Percentiles rank a stretch among this genome's conserved stretches.
Evolutionary conservation across 768 basidiomycete genomes (phyloP).

Genomic region (Hericium rajendrae): DNA sequence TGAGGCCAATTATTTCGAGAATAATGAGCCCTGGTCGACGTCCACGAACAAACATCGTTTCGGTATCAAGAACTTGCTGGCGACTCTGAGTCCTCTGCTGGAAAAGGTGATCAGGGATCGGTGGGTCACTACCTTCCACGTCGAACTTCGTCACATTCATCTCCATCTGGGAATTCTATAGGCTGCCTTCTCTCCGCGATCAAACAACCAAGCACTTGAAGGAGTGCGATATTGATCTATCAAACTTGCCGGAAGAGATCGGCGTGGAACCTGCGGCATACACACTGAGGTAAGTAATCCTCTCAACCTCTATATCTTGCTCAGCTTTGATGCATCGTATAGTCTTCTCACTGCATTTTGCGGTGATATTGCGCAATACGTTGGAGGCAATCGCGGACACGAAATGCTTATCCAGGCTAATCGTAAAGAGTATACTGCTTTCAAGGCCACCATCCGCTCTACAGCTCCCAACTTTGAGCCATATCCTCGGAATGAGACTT

Average conservation of each 20-base stretch:
- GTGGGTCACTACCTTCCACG: conserved; percentile 12
- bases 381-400: conserved; percentile 20
- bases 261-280: conserved; percentile 26
- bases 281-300: background rate
- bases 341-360: conserved; percentile 26
- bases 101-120: conserved; percentile 25
- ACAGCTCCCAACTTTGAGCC: conserved; percentile 31
- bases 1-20: conserved; percentile 28
- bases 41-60: conserved; percentile 22
- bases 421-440: conserved; percentile 18
- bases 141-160: background rate
- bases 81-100: conserved; percentile 26
- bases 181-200: conserved; percentile 18
- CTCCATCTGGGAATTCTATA: background rate
- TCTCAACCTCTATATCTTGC: too few species aligned
- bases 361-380: conserved; percentile 14
- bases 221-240: conserved; percentile 19
- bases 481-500: background rate
- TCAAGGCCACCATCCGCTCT: conserved; percentile 23
- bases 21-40: conserved; percentile 27
- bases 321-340: conserved; percentile 14
- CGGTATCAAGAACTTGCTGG: conserved; percentile 27
- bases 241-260: conserved; percentile 21
- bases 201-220: conserved; percentile 20
- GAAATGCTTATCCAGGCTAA: conserved; percentile 24